These are phyloP conservation scores for Nepenthes alata DNA, from an alignment of 179 eudicot genomes.

Conservation along the genomic window DNA sequence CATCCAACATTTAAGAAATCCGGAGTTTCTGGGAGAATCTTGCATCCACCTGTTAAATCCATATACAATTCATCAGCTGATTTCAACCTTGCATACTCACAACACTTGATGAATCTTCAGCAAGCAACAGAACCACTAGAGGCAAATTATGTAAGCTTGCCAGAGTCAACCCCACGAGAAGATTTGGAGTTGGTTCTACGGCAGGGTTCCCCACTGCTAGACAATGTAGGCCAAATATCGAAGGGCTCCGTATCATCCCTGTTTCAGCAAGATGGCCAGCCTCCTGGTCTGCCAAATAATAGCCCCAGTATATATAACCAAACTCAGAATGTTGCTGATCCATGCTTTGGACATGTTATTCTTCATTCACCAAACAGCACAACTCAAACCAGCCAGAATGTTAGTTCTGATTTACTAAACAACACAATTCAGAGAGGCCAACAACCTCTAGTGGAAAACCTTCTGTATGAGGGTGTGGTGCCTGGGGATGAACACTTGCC, in stretches of 20 bases:
- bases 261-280: constrained; percentile 13
- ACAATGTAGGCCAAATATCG: background rate
- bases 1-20: constrained; percentile 27
- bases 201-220: constrained; percentile 7
- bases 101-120: constrained; percentile 12
- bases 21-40: constrained; percentile 9
- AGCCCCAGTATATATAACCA: constrained; percentile 13
- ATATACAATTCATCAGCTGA: constrained; percentile 10
- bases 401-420: constrained; percentile 3
- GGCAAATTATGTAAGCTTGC: constrained; percentile 11
- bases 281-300: constrained; percentile 11
- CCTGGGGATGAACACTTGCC: constrained; percentile 4
- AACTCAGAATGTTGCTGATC: constrained; percentile 13
- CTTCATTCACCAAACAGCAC: constrained; percentile 3
- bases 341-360: background rate
- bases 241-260: constrained; percentile 1
- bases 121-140: constrained; percentile 11
- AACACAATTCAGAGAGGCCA: constrained; percentile 9
- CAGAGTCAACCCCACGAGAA: constrained; percentile 10
- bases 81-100: constrained; percentile 9
- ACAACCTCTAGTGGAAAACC: constrained; percentile 13
- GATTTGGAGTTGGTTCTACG: constrained; percentile 2
- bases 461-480: constrained; percentile 5
- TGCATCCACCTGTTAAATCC: constrained; percentile 11
- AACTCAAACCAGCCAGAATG: background rate